Percentiles rank a stretch among this genome's conserved stretches.
Evolutionary conservation across 805 yeast genomes (phyloP).

Genomic region (Nematodospora valgi): DNA sequence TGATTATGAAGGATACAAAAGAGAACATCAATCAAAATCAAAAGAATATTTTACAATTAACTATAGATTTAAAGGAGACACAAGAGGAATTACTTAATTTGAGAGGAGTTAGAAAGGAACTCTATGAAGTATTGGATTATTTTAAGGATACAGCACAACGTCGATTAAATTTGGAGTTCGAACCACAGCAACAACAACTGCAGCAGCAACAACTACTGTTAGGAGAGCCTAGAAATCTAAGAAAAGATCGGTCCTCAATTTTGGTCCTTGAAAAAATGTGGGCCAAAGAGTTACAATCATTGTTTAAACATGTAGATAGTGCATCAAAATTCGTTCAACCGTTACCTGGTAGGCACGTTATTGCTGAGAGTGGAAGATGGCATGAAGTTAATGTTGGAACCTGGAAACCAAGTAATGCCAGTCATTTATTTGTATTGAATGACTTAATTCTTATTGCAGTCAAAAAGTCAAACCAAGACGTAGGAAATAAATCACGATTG

Average conservation of each 20-base stretch:
- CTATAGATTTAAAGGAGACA: constrained; percentile 59
- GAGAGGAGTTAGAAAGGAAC: constrained; percentile 55
- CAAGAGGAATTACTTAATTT: constrained; percentile 61
- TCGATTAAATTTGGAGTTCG: constrained; percentile 46
- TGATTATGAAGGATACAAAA: constrained; percentile 57
- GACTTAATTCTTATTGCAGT: constrained; percentile 77
- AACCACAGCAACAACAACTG: constrained; percentile 12
- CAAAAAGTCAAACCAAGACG: constrained; percentile 32
- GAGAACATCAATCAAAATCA: constrained; percentile 59
- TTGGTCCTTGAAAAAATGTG: constrained; percentile 75
- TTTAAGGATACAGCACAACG: constrained; percentile 62
- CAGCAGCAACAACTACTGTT: constrained; percentile 8
- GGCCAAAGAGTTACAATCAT: constrained; percentile 65
- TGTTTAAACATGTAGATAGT: constrained; percentile 87
- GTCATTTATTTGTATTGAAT: constrained; percentile 72
- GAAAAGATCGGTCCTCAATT: constrained; percentile 65
- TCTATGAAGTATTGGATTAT: constrained; percentile 55
- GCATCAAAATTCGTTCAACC: constrained; percentile 77
- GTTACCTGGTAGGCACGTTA: constrained; percentile 73
- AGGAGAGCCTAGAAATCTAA: constrained; percentile 11
- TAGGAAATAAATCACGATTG: constrained; percentile 35
- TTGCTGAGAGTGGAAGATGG: constrained; percentile 82
- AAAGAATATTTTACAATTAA: constrained; percentile 55
- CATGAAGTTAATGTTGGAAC: constrained; percentile 82
- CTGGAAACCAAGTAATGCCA: constrained; percentile 72